A percentile compares a stretch with the other conserved stretches of the same genome.
Conservation (phyloP, 2,329 filamentous ascomycete species). For the Xylaria multiplex region DNA sequence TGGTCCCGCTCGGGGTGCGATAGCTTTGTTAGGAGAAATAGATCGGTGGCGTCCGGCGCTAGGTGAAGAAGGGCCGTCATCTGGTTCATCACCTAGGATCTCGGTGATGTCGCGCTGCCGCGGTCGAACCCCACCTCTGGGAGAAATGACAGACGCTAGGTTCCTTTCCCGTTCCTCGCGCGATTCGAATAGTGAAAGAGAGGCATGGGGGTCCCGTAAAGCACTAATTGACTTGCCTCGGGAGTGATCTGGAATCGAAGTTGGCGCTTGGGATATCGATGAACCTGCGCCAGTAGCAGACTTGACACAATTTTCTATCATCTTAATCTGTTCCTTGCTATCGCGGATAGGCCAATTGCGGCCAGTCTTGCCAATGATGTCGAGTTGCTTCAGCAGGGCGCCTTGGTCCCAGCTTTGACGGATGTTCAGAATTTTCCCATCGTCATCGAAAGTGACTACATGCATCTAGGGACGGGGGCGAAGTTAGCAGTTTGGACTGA, state of each 20-base stretch:
- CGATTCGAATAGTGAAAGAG: conserved; percentile 78
- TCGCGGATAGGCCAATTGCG: conserved; percentile 96
- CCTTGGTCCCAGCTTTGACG: conserved; percentile 96
- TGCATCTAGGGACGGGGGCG: conserved; percentile 70
- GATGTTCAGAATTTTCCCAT: conserved; percentile 85
- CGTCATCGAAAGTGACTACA: conserved; percentile 82
- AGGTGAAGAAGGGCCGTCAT: conserved; percentile 51
- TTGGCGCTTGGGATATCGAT: conserved; percentile 49
- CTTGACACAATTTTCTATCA: conserved; percentile 73
- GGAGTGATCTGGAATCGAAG: conserved; percentile 56
- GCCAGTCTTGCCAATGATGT: conserved; percentile 89
- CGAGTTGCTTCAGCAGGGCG: conserved; percentile 89
- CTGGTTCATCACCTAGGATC: conserved; percentile 69
- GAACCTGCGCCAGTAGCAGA: conserved; percentile 52
- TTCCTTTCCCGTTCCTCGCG: conserved; percentile 69
- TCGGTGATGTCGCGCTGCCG: conserved; percentile 77
- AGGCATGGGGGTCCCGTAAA: conserved; percentile 73
- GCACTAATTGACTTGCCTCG: conserved; percentile 65
- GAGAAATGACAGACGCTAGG: conserved; percentile 65
- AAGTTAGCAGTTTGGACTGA: conserved; percentile 21
- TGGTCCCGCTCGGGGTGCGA: conserved; percentile 43
- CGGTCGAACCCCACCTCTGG: conserved; percentile 68
- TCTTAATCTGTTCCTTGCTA: conserved; percentile 80
- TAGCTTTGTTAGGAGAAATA: conserved; percentile 45
- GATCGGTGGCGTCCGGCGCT: conserved; percentile 58